Evolutionary conservation across 2,329 filamentous ascomycete genomes (phyloP), one percentile per base, ranked within the genome.

Genomic region (Nigrospora osmanthi): DNA sequence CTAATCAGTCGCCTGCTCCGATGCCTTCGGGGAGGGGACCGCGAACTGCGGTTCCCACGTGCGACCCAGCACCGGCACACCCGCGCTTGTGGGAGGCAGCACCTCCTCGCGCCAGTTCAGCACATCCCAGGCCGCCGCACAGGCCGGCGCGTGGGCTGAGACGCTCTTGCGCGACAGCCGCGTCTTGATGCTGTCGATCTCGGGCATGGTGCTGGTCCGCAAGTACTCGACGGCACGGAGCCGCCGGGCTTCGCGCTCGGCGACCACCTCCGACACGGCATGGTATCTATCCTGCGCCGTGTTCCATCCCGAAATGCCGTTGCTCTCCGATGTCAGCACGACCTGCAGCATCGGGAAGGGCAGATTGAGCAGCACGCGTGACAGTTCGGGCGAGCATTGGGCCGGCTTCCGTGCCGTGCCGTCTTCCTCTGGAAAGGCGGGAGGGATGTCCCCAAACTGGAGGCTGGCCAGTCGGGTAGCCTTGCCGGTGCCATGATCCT

Each of bases 401-500:
- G 59, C 57, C 16, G 60, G 55, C 32, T 61, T 58, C 17, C 57
- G 54, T 13, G 54, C 52, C 11, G 50, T 42, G 1, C 43, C 11
- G 2, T 50, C 49, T 36, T 59, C 61, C 35, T 66, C 66, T 3
- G 65, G 60, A 39, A 53, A 56, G 4, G 58, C 52, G 47, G 49
- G 66, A 41, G 54, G 78, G 16, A 83, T 66, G 51, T 87, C 83
- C n/a, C 85, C 85, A 55, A 89, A 89, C 48, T 81, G 78, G 43
- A 89, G 87, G 49, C 72, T 75, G 49, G 74, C 76, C 11, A 85
- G 66, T 23, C 80, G 75, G 35, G 73, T 71, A 42, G 78, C 62
- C 43, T 65, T 70, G 9, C 57, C 58, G 42, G 56, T 61, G 38
- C 53, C 35, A 42, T 42, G 32, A 36, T 56, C 6, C 38, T 47